phyloP scores from a whole-genome alignment of 2,329 filamentous ascomycete genomes.

The Didymella pinodella region DNA sequence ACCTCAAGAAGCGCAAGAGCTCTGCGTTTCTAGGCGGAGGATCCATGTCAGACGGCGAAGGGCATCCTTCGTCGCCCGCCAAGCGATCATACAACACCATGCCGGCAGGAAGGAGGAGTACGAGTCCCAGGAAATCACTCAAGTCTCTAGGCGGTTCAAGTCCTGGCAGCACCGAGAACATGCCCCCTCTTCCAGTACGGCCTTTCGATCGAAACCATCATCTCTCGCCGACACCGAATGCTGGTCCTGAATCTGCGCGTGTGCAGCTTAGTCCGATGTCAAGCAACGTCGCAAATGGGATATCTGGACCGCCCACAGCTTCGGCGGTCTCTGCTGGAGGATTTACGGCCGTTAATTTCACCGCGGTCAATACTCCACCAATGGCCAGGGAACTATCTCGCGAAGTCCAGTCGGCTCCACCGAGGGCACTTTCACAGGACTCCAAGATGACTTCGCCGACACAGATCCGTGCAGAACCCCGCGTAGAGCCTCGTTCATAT shows the following conservation, averaged over 20 bases:
- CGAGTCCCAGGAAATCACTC: slow-evolving; percentile 42
- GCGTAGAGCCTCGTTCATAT: slow-evolving; percentile 29
- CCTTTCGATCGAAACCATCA: slow-evolving; percentile 32
- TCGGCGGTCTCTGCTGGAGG: slow-evolving; percentile 24
- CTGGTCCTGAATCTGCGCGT: slow-evolving; percentile 32
- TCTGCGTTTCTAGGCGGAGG: slow-evolving; percentile 30
- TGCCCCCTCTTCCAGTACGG: slow-evolving; percentile 36
- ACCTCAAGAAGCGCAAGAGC: slow-evolving; percentile 47
- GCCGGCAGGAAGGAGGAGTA: slow-evolving; percentile 33
- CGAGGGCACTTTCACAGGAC: slow-evolving; percentile 24
- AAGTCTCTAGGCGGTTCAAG: slow-evolving; percentile 35
- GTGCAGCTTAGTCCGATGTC: slow-evolving; percentile 40
- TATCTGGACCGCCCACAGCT: slow-evolving; percentile 24
- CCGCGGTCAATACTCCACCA: slow-evolving; percentile 35
- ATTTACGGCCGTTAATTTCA: slow-evolving; percentile 40
- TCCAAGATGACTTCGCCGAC: slow-evolving; percentile 15
- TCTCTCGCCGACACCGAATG: slow-evolving; percentile 28
- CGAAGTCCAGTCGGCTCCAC: slow-evolving; percentile 25
- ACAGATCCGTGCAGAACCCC: slow-evolving; percentile 1
- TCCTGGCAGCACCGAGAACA: slow-evolving; percentile 36
- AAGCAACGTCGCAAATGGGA: slow-evolving; percentile 42
- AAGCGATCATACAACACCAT: slow-evolving; percentile 44
- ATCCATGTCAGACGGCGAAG: slow-evolving; percentile 44
- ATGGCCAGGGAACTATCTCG: slow-evolving; percentile 23
- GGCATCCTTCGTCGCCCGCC: slow-evolving; percentile 31